Conservation (phyloP, 257 asterid genomes). For the Galeopsis tetrahit region DNA sequence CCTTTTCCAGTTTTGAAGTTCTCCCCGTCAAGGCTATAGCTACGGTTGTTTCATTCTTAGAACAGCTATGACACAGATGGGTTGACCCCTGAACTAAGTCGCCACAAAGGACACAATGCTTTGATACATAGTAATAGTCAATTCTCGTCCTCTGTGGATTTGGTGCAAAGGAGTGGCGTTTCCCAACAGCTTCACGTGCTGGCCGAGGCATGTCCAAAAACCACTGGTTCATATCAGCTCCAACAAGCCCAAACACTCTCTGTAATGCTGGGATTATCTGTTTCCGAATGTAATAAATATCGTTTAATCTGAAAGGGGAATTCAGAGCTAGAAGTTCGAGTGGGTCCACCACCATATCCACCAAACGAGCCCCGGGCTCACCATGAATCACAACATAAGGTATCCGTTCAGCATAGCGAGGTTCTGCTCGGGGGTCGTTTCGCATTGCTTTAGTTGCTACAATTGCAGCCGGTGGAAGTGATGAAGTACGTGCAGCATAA, state of each 20-base stretch:
- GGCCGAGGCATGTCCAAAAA: conserved; percentile 88
- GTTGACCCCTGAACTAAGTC: conserved; percentile 72
- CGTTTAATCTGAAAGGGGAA: conserved; percentile 88
- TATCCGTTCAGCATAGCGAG: conserved; percentile 92
- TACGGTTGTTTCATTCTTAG: conserved; percentile 61
- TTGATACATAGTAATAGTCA: conserved; percentile 79
- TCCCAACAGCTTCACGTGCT: conserved; percentile 61
- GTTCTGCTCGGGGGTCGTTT: conserved; percentile 90
- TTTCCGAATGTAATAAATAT: conserved; percentile 78
- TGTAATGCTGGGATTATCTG: conserved; percentile 93
- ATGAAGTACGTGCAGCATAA: conserved; percentile 61
- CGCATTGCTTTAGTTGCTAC: conserved; percentile 89
- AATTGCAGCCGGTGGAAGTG: conserved; percentile 97
- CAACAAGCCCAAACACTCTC: conserved; percentile 90
- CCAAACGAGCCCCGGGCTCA: conserved; percentile 92
- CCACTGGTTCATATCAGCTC: conserved; percentile 89
- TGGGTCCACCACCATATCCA: conserved; percentile 93
- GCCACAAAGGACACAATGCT: conserved; percentile 81
- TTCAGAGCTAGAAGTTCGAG: conserved; percentile 65
- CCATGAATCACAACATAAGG: conserved; percentile 95
- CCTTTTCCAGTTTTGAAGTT: conserved; percentile 78
- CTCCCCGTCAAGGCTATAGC: conserved; percentile 74
- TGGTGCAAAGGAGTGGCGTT: conserved; percentile 47
- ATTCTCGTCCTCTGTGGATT: conserved; percentile 71
- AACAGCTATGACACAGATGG: conserved; percentile 65